Base-by-base conservation (phyloP, 2,329 filamentous ascomycete species). In the Pezicula carpinea region DNA sequence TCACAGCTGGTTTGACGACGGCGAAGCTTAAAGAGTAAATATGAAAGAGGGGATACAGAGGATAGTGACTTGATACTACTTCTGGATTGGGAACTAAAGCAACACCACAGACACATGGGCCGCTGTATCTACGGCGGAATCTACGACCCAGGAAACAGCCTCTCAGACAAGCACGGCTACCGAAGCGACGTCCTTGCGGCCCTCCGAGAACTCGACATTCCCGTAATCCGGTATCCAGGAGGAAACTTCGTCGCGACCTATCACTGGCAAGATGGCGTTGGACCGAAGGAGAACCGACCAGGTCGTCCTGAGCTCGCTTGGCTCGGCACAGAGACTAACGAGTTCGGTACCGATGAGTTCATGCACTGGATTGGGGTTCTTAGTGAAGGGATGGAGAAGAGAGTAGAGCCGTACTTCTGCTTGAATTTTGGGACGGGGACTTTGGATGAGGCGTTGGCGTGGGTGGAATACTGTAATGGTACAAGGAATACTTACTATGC, bases 391-490 rank as follows among this genome's bases (percentile, higher is more conserved):
- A 58, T 57, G 22, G 68, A 75, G 8, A 73, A 79, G 21, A 76
- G 79, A 18, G 85, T 87, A 0, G 85, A 91, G 70, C 88, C 88
- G 4, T 93, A 90, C 64, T 73, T 93, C 34, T 84, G 80, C 52
- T 71, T 93, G 48, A 93, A 93, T 70, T 84, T 93, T 65, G 88
- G 87, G 47, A 93, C 88, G 2, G 87, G 85, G 51, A 82, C 72
- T 33, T 66, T 56, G 4, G 66, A 71, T 50, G 69, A 72, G 66
- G 77, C 72, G 2, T 73, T 92, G 26, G 86, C 76, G 10, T 93
- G 88, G 88, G 73, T 93, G 17, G 88, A 93, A 63, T 93, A 93
- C 71, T 93, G 89, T 72, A 93, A 93, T 68, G 83, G 82, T 2
- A 79, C 76, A n/a, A 73, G 76, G 46, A 78, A 91, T 66, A 91